Evolutionary conservation across 2,329 filamentous ascomycete species (phyloP).

Genomic region (Fusarium setosum): DNA sequence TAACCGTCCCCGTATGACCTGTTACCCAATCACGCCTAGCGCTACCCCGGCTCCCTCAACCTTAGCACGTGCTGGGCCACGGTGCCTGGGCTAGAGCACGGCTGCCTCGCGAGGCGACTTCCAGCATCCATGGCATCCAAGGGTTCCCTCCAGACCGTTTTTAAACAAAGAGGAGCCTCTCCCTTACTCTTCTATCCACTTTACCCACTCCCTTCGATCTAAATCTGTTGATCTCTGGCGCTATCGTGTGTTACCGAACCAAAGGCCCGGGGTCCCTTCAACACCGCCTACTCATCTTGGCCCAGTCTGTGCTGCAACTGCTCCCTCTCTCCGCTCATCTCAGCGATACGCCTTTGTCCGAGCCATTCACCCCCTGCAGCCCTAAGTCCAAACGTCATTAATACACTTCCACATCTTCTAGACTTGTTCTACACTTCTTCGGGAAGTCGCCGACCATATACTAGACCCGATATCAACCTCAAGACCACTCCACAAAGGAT

Average conservation of each 20-base stretch:
- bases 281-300: too few species aligned
- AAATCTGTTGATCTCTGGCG: not conserved
- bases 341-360: not conserved
- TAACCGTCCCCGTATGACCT: not conserved
- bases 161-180: not conserved
- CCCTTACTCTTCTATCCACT: not conserved
- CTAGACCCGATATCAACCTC: not conserved
- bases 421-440: not conserved
- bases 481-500: too few species aligned
- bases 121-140: not conserved
- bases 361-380: not conserved
- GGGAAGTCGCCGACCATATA: not conserved
- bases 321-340: too few species aligned
- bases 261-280: not conserved
- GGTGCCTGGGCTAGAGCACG: not conserved
- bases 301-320: too few species aligned
- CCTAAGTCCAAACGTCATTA: not conserved
- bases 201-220: not conserved
- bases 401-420: not conserved
- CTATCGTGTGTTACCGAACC: not conserved
- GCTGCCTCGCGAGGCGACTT: constrained; percentile 16
- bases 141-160: not conserved
- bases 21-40: constrained; percentile 2
- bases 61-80: not conserved
- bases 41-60: not conserved